These are phyloP conservation scores for Rhodotorula paludigena DNA, from an alignment of 768 basidiomycete species.

Conservation along the genomic window DNA sequence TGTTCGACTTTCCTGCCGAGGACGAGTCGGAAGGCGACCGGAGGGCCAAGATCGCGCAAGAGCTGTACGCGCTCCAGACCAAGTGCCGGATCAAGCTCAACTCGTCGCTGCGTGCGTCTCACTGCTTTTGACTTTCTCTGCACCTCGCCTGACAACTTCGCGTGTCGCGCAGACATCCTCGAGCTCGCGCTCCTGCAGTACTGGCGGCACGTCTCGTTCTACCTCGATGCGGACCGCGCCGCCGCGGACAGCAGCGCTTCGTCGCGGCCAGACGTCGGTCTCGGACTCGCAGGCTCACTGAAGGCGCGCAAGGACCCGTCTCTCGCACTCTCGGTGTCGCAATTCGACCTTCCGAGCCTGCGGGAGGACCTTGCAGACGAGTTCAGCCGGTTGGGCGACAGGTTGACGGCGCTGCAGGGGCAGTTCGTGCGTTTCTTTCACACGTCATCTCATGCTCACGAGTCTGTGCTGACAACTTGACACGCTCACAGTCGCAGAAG, in stretches of 20 bases:
- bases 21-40: conserved; percentile 48
- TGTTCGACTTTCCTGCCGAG: conserved; percentile 52
- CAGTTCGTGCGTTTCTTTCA: conserved; percentile 51
- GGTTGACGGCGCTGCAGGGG: conserved; percentile 57
- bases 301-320: conserved; percentile 16
- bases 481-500: conserved; percentile 35
- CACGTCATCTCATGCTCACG: background rate
- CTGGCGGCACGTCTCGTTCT: conserved; percentile 73
- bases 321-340: background rate
- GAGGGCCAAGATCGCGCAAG: conserved; percentile 53
- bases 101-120: conserved; percentile 56
- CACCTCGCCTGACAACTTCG: no score
- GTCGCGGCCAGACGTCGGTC: conserved; percentile 43
- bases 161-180: conserved; percentile 42
- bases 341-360: conserved; percentile 30
- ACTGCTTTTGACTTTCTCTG: background rate
- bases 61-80: conserved; percentile 59
- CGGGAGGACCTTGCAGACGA: conserved; percentile 50
- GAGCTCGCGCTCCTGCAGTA: conserved; percentile 76
- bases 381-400: conserved; percentile 55
- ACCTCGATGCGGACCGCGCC: conserved; percentile 46
- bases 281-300: conserved; percentile 32
- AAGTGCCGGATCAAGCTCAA: conserved; percentile 52
- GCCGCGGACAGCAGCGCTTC: conserved; percentile 47
- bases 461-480: background rate